These are phyloP conservation scores for Cytospora schulzeri DNA, from an alignment of 2,329 filamentous ascomycete genomes.

Conservation along the genomic window DNA sequence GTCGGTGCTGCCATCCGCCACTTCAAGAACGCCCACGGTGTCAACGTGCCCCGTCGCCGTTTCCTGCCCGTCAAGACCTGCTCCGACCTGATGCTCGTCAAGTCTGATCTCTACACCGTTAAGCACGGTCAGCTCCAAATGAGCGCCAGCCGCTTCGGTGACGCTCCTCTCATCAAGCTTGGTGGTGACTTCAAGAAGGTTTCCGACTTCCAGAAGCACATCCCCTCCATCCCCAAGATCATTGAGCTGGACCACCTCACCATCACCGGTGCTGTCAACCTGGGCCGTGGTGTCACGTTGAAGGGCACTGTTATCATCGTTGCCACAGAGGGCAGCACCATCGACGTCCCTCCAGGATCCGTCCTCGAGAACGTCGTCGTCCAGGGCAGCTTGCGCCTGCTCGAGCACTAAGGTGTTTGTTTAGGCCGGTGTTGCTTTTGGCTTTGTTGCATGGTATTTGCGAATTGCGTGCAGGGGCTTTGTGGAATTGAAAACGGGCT, in stretches of 20 bases:
- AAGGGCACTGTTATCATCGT: constrained; percentile 99
- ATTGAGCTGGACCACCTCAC: constrained; percentile 93
- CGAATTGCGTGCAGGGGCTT: constrained; percentile 14
- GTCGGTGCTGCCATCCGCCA: constrained; percentile 98
- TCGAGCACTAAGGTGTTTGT: constrained; percentile 59
- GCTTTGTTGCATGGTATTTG: constrained; percentile 9
- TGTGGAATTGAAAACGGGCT: neutral
- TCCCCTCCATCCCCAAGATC: constrained; percentile 85
- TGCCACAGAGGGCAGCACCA: constrained; percentile 95
- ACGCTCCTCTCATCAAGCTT: constrained; percentile 97
- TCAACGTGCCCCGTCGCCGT: constrained; percentile 95
- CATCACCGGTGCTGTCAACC: constrained; percentile 95
- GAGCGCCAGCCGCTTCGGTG: constrained; percentile 93
- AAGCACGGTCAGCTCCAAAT: constrained; percentile 98
- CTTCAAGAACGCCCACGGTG: constrained; percentile 97
- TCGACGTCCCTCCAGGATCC: constrained; percentile 94
- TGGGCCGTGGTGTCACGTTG: constrained; percentile 90
- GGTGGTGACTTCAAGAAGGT: constrained; percentile 99
- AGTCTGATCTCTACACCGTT: constrained; percentile 97
- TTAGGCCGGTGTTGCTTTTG: neutral
- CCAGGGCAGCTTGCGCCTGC: constrained; percentile 84
- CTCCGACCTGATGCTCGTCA: constrained; percentile 99
- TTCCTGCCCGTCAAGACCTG: constrained; percentile 99
- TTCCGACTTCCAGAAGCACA: constrained; percentile 89
- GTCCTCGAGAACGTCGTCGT: constrained; percentile 99